phyloP scores from a whole-genome alignment of 2,329 filamentous ascomycete species.

The Fusarium keratoplasticum region DNA sequence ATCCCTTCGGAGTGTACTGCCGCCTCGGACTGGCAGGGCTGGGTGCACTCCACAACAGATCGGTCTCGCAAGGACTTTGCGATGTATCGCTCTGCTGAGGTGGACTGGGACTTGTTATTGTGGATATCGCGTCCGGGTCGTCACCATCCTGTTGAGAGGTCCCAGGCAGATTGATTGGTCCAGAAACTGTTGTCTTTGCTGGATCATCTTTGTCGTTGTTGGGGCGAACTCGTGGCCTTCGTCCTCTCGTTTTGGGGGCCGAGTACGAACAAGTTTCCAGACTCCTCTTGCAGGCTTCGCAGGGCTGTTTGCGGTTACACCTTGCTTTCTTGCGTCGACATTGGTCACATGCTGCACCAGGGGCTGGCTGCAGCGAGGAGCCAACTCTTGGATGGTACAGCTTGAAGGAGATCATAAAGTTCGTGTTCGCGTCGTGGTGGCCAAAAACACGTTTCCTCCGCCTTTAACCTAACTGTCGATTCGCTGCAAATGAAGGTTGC shows the following conservation, averaged over 20 bases:
- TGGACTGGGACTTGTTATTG: not conserved
- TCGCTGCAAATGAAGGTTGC: not conserved
- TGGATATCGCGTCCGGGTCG: not conserved
- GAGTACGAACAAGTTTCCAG: slow-evolving; percentile 6
- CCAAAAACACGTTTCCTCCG: not conserved
- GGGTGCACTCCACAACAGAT: not conserved
- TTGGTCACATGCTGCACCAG: slow-evolving; percentile 15
- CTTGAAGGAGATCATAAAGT: slow-evolving; percentile 9
- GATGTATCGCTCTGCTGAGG: not conserved
- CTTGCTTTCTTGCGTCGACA: slow-evolving; percentile 18
- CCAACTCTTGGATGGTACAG: slow-evolving; percentile 5
- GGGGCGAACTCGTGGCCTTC: not conserved
- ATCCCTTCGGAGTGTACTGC: not conserved
- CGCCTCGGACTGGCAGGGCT: not conserved
- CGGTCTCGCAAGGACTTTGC: not conserved
- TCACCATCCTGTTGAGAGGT: not conserved
- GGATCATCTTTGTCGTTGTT: not conserved
- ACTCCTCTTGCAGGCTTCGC: not conserved
- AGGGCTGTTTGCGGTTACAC: slow-evolving; percentile 16
- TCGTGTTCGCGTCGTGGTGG: not conserved
- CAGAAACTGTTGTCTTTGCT: not conserved
- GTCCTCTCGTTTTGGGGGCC: not conserved
- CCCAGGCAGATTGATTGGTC: not conserved
- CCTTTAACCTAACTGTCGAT: not conserved
- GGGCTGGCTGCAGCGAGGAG: slow-evolving; percentile 5